These are phyloP conservation scores for Xylaria sp. DNA, from an alignment of 2,329 filamentous ascomycete species.

Conservation along the genomic window DNA sequence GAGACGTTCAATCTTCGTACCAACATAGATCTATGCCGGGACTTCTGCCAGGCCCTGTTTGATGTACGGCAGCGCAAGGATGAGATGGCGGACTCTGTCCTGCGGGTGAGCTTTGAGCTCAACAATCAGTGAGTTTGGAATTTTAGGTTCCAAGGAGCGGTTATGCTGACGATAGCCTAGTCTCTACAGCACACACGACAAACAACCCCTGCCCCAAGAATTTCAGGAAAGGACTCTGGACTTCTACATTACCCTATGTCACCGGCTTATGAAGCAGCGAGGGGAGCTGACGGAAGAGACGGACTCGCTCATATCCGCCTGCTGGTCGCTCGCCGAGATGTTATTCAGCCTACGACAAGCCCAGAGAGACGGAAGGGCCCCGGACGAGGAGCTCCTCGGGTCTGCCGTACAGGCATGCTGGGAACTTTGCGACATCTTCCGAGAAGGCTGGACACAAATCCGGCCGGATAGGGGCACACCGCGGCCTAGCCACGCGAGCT, in stretches of 20 bases:
- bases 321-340: conserved; percentile 91
- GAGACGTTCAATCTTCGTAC: conserved; percentile 68
- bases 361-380: conserved; percentile 68
- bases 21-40: conserved; percentile 83
- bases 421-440: conserved; percentile 92
- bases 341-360: conserved; percentile 88
- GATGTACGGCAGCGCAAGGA: conserved; percentile 80
- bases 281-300: conserved; percentile 78
- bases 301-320: conserved; percentile 80
- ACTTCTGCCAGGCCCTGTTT: conserved; percentile 90
- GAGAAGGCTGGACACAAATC: conserved; percentile 88
- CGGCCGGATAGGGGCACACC: conserved; percentile 86
- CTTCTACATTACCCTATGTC: conserved; percentile 92
- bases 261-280: conserved; percentile 94
- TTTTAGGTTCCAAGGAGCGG: background rate
- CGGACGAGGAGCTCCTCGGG: conserved; percentile 82
- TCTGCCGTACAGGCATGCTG: conserved; percentile 92
- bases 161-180: conserved; percentile 38
- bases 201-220: conserved; percentile 75
- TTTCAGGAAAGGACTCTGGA: conserved; percentile 90
- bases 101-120: conserved; percentile 91
- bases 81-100: conserved; percentile 79
- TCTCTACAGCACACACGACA: conserved; percentile 87
- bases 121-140: conserved; percentile 73
- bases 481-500: conserved; percentile 75